Conservation (phyloP, 1,139 yeast genomes). For the Kodamaea plutei region DNA sequence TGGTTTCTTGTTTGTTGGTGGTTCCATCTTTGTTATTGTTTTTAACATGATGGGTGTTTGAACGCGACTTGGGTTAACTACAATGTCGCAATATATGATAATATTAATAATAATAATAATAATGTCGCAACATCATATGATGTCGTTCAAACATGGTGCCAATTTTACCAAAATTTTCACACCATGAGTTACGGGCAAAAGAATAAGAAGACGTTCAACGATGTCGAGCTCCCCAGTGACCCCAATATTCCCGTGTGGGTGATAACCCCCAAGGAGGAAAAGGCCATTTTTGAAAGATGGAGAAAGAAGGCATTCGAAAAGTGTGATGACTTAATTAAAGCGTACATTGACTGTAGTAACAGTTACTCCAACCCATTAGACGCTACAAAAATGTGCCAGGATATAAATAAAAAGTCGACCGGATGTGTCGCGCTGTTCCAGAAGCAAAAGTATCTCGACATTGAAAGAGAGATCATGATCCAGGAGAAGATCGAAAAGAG, state of each 20-base stretch:
- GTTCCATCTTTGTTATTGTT: conserved; percentile 21
- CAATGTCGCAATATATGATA: not conserved
- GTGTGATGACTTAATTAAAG: conserved; percentile 66
- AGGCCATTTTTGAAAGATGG: conserved; percentile 73
- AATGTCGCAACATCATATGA: too few relatives aligned
- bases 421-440: conserved; percentile 67
- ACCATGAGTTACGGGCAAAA: conserved; percentile 14
- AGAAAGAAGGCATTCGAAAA: conserved; percentile 66
- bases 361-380: conserved; percentile 46
- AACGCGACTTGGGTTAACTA: too few relatives aligned
- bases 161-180: too few relatives aligned
- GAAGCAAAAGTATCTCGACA: conserved; percentile 64
- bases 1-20: conserved; percentile 16
- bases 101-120: conserved; percentile 1
- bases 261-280: conserved; percentile 81
- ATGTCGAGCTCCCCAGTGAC: conserved; percentile 40
- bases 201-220: conserved; percentile 35
- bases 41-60: too few relatives aligned
- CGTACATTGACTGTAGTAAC: conserved; percentile 40
- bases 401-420: conserved; percentile 27
- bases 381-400: conserved; percentile 54
- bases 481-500: conserved; percentile 47
- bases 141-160: too few relatives aligned
- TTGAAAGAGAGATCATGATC: conserved; percentile 63
- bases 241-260: conserved; percentile 75